Conservation (phyloP, 108 stramenopile species). For the Conticribra guillardii region DNA sequence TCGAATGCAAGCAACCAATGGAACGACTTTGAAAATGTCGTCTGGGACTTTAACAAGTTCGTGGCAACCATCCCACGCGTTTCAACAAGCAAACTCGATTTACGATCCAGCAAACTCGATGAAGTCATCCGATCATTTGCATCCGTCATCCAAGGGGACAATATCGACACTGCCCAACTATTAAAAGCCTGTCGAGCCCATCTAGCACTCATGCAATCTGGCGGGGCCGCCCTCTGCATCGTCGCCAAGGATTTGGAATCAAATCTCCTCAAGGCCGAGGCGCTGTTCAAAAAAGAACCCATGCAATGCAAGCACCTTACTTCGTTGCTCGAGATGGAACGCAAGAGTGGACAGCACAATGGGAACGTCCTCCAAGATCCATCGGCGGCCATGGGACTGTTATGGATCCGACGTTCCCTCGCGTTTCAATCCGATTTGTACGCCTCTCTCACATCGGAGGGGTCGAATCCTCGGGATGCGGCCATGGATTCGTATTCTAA, state of each 20-base stretch:
- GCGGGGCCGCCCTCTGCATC: conserved; percentile 38
- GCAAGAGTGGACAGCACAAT: conserved; percentile 40
- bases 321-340: conserved; percentile 45
- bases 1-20: conserved; percentile 26
- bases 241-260: conserved; percentile 60
- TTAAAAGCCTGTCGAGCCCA: conserved; percentile 56
- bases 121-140: conserved; percentile 36
- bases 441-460: conserved; percentile 27
- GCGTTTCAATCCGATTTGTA: conserved; percentile 61
- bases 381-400: conserved; percentile 64
- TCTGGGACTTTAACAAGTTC: conserved; percentile 26
- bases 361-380: conserved; percentile 51
- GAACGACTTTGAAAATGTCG: conserved; percentile 25
- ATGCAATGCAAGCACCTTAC: conserved; percentile 25
- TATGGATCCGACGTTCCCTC: conserved; percentile 66
- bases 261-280: conserved; percentile 58
- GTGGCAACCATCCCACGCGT: conserved; percentile 5
- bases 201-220: conserved; percentile 39
- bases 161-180: conserved; percentile 50
- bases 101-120: conserved; percentile 22
- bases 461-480: conserved; percentile 28
- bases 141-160: conserved; percentile 37
- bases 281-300: conserved; percentile 21
- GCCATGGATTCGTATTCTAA: conserved; percentile 46
- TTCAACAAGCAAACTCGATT: neutral